Evolutionary conservation across 1,284 basidiomycete genomes (phyloP).

Genomic region (Sphagnurus paluster): DNA sequence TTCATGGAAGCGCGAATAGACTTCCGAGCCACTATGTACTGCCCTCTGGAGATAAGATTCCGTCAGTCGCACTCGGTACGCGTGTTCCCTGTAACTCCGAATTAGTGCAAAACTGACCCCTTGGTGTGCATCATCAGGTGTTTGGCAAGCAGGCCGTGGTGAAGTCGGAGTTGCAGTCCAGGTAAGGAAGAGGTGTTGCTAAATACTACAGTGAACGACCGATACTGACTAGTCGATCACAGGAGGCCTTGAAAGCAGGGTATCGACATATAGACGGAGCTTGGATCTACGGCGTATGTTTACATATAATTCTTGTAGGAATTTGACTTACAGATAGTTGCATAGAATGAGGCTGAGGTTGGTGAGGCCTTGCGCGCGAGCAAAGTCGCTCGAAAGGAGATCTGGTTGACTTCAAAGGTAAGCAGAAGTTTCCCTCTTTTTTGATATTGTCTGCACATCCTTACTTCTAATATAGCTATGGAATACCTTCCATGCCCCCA

Average conservation of each 20-base stretch:
- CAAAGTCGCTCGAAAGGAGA: slow-evolving; percentile 57
- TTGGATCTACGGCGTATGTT: slow-evolving; percentile 59
- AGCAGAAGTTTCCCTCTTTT: not conserved
- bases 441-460: not conserved
- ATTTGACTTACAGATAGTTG: not conserved
- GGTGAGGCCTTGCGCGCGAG: slow-evolving; percentile 65
- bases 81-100: too few relatives aligned
- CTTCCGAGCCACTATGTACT: slow-evolving; percentile 11
- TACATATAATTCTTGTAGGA: not conserved
- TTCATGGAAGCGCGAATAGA: slow-evolving; percentile 2
- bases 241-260: slow-evolving; percentile 57
- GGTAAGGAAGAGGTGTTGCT: too few relatives aligned
- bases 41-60: slow-evolving; percentile 18
- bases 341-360: slow-evolving; percentile 76
- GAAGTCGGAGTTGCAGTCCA: slow-evolving; percentile 17
- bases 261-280: slow-evolving; percentile 81
- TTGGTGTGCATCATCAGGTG: slow-evolving; percentile 13
- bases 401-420: slow-evolving; percentile 65
- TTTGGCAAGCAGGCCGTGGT: slow-evolving; percentile 9
- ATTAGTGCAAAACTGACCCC: too few relatives aligned
- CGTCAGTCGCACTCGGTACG: slow-evolving; percentile 19
- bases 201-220: too few relatives aligned
- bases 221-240: not conserved
- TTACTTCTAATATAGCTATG: slow-evolving; percentile 46
- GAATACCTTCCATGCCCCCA: slow-evolving; percentile 67